Evolutionary conservation across 805 yeast genomes (phyloP), one percentile per base, ranked within the genome.

Genomic region (Pichia nanzhaoensis): DNA sequence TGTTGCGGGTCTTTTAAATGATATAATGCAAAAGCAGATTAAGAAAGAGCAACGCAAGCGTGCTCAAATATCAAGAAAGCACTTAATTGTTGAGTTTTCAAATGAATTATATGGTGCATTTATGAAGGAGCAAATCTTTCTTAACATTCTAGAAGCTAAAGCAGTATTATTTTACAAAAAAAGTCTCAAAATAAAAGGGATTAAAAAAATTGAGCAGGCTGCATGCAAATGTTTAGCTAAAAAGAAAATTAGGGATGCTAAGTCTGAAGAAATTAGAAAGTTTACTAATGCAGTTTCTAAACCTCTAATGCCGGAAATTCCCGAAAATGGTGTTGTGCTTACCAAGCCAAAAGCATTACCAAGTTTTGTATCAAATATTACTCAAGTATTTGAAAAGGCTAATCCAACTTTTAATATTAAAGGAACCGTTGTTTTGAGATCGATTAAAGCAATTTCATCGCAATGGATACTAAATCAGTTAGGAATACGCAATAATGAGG

Each of bases 71-170:
- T 20, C 45, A 31, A 42, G 69, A 1, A 58, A 78, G 2, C 57
- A 68, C 0, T 47, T 61, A 1, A 19, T 42, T n/a, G 5, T 7
- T 9, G 21, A 42, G 8, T 61, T 82, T n/a, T 56, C 80, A 1
- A 54, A 60, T 1, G 84, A 79, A 34, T 57, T 85, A 1, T 82
- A 67, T 50, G 55, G 60, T 16, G 85, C 90, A 0, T 81, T 84
- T 53, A 55, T 85, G 35, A 70, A 74, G 37, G 90, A 84, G 51
- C 67, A 74, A 33, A 56, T 76, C 0, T 77, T 70, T 53, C 59
- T 73, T 33, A 58, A 64, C 3, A 60, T 67, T 0, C 54, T 73
- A 35, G 73, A 73, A 24, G 57, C 66, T 2, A 60, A 64, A 37
- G 84, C 93, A 0, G 71, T 66, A n/a, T 28, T 49, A 1, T 57